Evolutionary conservation across 2,329 filamentous ascomycete genomes (phyloP).

Genomic region (Cladosporium phlei): DNA sequence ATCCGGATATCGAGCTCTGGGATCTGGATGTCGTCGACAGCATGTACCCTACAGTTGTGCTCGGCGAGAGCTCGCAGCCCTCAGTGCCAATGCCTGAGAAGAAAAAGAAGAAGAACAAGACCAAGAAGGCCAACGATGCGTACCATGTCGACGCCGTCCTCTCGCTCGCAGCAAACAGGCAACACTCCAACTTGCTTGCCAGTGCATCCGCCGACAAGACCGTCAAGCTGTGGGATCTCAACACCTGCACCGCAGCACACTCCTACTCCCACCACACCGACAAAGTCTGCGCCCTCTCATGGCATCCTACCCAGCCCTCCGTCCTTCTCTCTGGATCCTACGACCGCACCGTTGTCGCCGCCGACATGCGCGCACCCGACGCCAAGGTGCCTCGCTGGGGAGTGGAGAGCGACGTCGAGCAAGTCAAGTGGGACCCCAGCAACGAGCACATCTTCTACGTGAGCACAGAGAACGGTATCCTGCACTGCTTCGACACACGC

Average conservation of each 20-base stretch:
- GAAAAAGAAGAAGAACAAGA: conserved; percentile 89
- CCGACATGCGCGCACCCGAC: conserved; percentile 91
- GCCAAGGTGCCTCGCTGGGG: conserved; percentile 79
- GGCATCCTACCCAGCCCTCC: conserved; percentile 84
- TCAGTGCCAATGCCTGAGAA: conserved; percentile 36
- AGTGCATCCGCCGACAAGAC: conserved; percentile 96
- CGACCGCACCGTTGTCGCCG: conserved; percentile 88
- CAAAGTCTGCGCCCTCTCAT: conserved; percentile 94
- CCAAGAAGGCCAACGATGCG: conserved; percentile 78
- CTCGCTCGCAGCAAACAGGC: conserved; percentile 83
- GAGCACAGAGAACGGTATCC: conserved; percentile 83
- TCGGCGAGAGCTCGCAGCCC: conserved; percentile 59
- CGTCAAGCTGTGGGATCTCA: conserved; percentile 95
- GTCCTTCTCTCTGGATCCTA: conserved; percentile 90
- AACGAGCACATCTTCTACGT: conserved; percentile 88
- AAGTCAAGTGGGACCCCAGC: conserved; percentile 87
- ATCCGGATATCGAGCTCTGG: conserved; percentile 98
- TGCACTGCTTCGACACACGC: conserved; percentile 88
- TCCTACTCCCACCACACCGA: conserved; percentile 95
- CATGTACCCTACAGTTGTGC: conserved; percentile 96
- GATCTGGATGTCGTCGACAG: conserved; percentile 92
- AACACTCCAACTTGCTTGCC: conserved; percentile 89
- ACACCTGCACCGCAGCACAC: conserved; percentile 87
- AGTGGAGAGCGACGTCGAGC: conserved; percentile 93
- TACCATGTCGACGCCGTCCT: conserved; percentile 95